Evolutionary conservation across 306 rosid genomes (phyloP), one percentile per base, ranked within the genome.

Genomic region (Morella rubra): DNA sequence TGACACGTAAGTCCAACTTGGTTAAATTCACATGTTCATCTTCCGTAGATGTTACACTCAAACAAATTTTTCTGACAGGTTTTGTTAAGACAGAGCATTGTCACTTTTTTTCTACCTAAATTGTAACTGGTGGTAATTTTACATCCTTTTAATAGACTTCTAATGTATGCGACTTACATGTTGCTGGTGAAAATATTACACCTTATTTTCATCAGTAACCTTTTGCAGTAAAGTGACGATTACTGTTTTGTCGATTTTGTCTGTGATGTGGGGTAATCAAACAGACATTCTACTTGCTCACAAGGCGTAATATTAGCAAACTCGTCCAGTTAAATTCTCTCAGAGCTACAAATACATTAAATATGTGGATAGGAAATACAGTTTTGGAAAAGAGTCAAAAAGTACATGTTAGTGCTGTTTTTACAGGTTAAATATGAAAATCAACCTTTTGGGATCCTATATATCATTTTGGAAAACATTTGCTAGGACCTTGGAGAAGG

Each of bases 1-100:
- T 95, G 85, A 69, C 40, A 32, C 88, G 99, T 95, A 86, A 89
- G 99, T 89, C 60, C 74, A 80, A 71, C 56, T 49, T 37, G 32
- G 56, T 74, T 84, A 42, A 69, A 74, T 62, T 22, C 9, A 64
- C 50, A 61, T 75, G 44, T 27, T 27, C 15, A 27, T 62, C 44
- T 68, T 71, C 58, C 64, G 67, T 59, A 51, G 41, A 10, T 20
- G 12, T 15, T 5, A 51, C 12, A 51, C 7, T 19, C n/a, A 19
- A n/a, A 46, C 5, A 44, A 49, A 9, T 66, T 69, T 44, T 9
- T 32, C 15, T 27, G 20, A 27, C 22, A 44, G 20, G 19, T 37
- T 52, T 41, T 72, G 40, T 40, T 73, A 16, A 16, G 52, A 47
- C 45, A 15, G 7, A 32, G 77, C n/a, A 42, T 62, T 32, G n/a